Evolutionary conservation across 169 alveolate genomes (phyloP), one percentile per base, ranked within the genome.

Genomic region (Eimeria praecox): DNA sequence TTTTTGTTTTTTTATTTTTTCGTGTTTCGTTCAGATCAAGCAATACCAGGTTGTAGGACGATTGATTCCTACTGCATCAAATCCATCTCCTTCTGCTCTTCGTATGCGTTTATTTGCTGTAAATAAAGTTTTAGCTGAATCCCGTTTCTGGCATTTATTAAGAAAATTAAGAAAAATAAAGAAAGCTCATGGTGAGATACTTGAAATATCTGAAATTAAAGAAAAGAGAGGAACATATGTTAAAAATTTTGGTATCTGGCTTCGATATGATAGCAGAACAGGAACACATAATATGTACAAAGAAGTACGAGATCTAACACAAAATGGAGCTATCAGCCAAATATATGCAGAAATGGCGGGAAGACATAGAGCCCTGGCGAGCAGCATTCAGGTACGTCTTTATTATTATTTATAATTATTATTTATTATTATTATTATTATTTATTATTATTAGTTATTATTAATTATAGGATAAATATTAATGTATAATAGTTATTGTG

Each of bases 211-310:
- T 52, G 96, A 96, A 95, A 87, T 97, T 73, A 90, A 94, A 80
- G 99, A 99, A 96, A 98, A 98, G 95, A 96, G 98, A 95, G 98
- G 99, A 44, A 97, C 98, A 71, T 96, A 96, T 95, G 99, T 98
- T 89, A 98, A 99, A 98, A 99, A 99, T 98, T 99, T 98, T 97
- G 99, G 99, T 77, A 98, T 99, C 87, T 99, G 99, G 98, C 97
- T 99, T 94, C 99, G 99, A 94, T 99, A 99, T 97, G 98, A 99
- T 97, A 98, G 99, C 96, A 99, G 99, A 96, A 99, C 99, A 75
- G 99, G 99, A 93, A 98, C 99, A 87, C 99, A 99, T 97, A 99
- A 99, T 98, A 99, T 99, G 99, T 99, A 99, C 99, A 99, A 99
- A 98, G 99, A 99, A 98, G 99, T 97, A 98, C 98, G 99, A 97